Evolutionary conservation across 2,329 filamentous ascomycete genomes (phyloP).

Genomic region (Monosporascus sp.): DNA sequence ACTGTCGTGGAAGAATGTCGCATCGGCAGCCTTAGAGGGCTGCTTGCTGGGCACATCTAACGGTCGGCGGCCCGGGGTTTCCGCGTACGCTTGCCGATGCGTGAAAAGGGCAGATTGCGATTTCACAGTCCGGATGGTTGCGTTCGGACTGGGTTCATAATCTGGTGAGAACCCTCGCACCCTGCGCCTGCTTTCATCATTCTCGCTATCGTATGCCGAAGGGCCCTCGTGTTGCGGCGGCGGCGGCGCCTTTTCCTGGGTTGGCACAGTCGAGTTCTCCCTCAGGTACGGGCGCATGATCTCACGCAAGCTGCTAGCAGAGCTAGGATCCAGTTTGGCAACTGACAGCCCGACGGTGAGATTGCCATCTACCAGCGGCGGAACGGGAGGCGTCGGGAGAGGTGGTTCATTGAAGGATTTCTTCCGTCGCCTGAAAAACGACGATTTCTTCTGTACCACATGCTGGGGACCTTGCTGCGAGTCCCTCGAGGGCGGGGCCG

Average conservation of each 20-base stretch:
- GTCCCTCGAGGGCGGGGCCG: conserved; percentile 44
- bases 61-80: conserved; percentile 18
- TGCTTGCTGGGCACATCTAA: conserved; percentile 18
- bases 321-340: conserved; percentile 45
- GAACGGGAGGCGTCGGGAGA: conserved; percentile 26
- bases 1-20: conserved; percentile 47
- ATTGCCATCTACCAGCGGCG: conserved; percentile 15
- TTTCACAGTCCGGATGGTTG: conserved; percentile 62
- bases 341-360: conserved; percentile 20
- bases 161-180: conserved; percentile 66
- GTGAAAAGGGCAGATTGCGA: conserved; percentile 32
- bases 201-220: conserved; percentile 16
- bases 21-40: conserved; percentile 24
- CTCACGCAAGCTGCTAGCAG: conserved; percentile 74
- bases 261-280: conserved; percentile 6
- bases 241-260: conserved; percentile 10
- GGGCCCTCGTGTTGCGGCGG: conserved; percentile 18
- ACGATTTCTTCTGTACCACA: conserved; percentile 81
- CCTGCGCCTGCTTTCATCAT: conserved; percentile 28
- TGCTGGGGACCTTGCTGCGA: conserved; percentile 39
- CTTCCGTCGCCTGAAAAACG: conserved; percentile 90
- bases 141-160: conserved; percentile 66
- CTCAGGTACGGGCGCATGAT: conserved; percentile 80
- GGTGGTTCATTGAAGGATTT: conserved; percentile 74
- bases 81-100: conserved; percentile 17